Evolutionary conservation across 305 asterid species (phyloP).

Genomic region (Solanum hybrid): DNA sequence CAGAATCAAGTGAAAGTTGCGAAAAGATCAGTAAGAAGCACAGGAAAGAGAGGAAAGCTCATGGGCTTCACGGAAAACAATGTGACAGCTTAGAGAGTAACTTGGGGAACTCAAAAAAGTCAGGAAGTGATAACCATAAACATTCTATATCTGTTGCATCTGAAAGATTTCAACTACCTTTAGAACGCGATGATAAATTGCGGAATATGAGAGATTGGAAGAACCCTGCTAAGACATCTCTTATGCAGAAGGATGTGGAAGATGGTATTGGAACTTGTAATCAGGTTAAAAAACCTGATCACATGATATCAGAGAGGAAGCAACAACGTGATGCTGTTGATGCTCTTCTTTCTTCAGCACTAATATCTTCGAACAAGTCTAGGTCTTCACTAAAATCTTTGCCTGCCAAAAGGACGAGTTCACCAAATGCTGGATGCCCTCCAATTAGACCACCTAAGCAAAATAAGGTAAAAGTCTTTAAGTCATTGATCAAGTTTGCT

Average conservation of each 20-base stretch:
- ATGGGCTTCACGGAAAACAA: slow-evolving; percentile 14
- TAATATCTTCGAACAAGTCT: slow-evolving; percentile 76
- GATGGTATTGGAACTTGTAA: slow-evolving; percentile 20
- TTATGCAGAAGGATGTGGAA: slow-evolving; percentile 30
- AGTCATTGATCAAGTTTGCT: not conserved
- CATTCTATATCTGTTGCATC: slow-evolving; percentile 18
- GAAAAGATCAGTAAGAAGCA: slow-evolving; percentile 18
- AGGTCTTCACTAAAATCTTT: slow-evolving; percentile 36
- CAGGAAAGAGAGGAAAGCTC: slow-evolving; percentile 17
- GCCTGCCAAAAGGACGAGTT: slow-evolving; percentile 33
- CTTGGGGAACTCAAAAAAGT: slow-evolving; percentile 23
- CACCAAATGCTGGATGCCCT: slow-evolving; percentile 18
- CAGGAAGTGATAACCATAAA: slow-evolving; percentile 27
- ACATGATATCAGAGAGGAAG: slow-evolving; percentile 49
- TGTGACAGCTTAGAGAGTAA: slow-evolving; percentile 8
- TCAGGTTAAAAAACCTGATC: slow-evolving; percentile 30
- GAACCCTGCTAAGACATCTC: slow-evolving; percentile 31
- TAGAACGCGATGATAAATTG: slow-evolving; percentile 21
- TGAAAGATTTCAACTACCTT: slow-evolving; percentile 21
- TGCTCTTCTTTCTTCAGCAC: slow-evolving; percentile 89
- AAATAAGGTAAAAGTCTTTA: slow-evolving; percentile 29
- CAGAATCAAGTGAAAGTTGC: slow-evolving; percentile 16
- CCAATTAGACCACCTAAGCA: slow-evolving; percentile 41
- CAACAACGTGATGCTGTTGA: slow-evolving; percentile 92
- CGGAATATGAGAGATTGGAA: slow-evolving; percentile 11